phyloP scores from a whole-genome alignment of 768 basidiomycete genomes.

The Pleurotus salmoneostramineus region DNA sequence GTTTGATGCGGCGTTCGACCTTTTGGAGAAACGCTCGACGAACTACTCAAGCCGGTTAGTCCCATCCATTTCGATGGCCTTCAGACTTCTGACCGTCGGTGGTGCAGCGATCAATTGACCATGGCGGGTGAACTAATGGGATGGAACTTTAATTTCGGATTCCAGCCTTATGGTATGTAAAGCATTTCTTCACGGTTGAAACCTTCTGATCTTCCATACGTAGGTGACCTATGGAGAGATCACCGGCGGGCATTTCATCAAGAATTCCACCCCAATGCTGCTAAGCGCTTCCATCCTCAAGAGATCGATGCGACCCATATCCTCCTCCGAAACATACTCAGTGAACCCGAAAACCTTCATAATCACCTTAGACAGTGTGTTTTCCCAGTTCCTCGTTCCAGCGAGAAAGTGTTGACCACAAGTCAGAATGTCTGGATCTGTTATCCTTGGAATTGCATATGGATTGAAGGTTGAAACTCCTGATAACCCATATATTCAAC shows the following conservation, averaged over 20 bases:
- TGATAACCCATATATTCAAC: conserved; percentile 30
- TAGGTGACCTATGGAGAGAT: conserved; percentile 12
- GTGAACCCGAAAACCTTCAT: conserved; percentile 24
- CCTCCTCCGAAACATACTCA: conserved; percentile 20
- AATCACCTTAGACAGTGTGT: conserved; percentile 23
- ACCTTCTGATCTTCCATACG: too few relatives aligned
- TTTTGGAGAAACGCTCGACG: conserved; percentile 35
- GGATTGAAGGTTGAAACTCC: conserved; percentile 31
- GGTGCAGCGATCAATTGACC: too few relatives aligned
- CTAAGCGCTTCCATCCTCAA: conserved; percentile 19
- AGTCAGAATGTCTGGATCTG: conserved; percentile 26
- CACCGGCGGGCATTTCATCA: conserved; percentile 31
- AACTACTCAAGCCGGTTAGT: conserved; percentile 36
- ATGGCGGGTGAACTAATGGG: conserved; percentile 24
- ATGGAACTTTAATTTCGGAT: conserved; percentile 29
- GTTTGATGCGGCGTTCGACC: conserved; percentile 28
- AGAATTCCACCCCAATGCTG: conserved; percentile 28
- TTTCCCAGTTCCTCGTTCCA: neutral
- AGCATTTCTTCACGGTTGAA: conserved; percentile 17
- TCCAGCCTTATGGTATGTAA: conserved; percentile 23
- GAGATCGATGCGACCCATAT: conserved; percentile 18
- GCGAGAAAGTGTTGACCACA: too few relatives aligned
- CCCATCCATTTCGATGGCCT: too few relatives aligned
- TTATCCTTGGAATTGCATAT: conserved; percentile 35
- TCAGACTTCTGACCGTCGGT: too few relatives aligned